Evolutionary conservation across 176 grass and related monocot species (phyloP).

Genomic region (Avena atlantica): DNA sequence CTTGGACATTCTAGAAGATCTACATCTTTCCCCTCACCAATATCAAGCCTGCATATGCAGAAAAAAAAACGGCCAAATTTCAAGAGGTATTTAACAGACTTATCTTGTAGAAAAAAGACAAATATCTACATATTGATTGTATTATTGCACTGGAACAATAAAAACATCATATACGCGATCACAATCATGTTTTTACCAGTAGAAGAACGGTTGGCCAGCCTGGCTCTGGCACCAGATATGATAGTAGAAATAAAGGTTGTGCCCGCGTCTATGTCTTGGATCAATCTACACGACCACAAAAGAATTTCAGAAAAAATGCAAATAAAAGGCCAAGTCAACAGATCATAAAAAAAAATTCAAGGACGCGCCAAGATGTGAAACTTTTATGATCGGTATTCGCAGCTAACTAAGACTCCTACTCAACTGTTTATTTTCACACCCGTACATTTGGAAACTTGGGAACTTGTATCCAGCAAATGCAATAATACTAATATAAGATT

Average conservation of each 20-base stretch:
- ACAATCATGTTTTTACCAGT: constrained; percentile 53
- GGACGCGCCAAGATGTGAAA: too few relatives aligned
- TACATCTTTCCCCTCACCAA: constrained; percentile 77
- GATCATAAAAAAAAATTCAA: too few relatives aligned
- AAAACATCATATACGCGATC: background rate
- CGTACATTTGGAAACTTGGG: too few relatives aligned
- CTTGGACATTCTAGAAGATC: constrained; percentile 79
- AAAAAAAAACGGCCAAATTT: background rate
- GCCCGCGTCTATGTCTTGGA: too few relatives aligned
- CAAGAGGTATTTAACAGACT: background rate
- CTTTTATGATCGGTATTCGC: too few relatives aligned
- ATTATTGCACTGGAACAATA: background rate
- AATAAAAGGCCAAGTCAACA: too few relatives aligned
- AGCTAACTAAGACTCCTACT: too few relatives aligned
- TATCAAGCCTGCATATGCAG: constrained; percentile 67
- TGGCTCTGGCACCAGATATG: constrained; percentile 69
- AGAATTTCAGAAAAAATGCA: too few relatives aligned
- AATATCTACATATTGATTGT: background rate
- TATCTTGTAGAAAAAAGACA: background rate
- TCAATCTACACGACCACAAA: too few relatives aligned
- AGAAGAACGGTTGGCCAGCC: constrained; percentile 89
- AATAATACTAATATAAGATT: too few relatives aligned
- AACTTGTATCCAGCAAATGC: too few relatives aligned
- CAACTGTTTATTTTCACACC: too few relatives aligned
- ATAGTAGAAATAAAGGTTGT: constrained; percentile 72